Percentiles rank a stretch among this genome's conserved stretches.
phyloP scores from a whole-genome alignment of 306 rosid species.

The Rosa persica region DNA sequence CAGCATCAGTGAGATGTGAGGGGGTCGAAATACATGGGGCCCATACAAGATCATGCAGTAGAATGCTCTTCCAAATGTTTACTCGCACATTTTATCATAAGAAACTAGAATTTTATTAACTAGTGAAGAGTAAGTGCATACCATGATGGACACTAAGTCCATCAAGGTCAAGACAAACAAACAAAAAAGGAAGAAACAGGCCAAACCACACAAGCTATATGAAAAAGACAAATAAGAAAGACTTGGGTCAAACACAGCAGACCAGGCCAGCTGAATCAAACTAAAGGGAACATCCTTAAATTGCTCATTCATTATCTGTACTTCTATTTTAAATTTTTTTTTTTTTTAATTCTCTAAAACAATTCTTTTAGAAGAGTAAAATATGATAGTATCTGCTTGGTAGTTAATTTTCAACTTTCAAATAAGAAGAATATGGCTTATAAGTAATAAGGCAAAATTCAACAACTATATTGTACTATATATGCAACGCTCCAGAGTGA shows the following conservation, averaged over 20 bases:
- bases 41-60: background rate
- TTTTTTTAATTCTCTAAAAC: background rate
- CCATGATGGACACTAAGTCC: background rate
- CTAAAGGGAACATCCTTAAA: background rate
- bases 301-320: background rate
- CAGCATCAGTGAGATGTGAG: background rate
- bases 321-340: background rate
- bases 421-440: background rate
- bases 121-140: background rate
- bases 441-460: background rate
- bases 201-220: background rate
- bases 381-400: background rate
- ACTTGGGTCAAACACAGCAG: background rate
- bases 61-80: background rate
- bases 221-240: background rate
- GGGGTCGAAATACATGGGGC: background rate
- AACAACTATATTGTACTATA: background rate
- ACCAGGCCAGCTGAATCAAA: background rate
- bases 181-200: background rate
- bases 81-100: background rate
- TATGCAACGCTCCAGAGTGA: background rate
- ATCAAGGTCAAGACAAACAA: constrained; percentile 5
- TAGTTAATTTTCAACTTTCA: background rate
- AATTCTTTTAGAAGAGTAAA: background rate
- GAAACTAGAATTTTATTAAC: background rate